Percentiles rank a stretch among this genome's conserved stretches.
Conservation (phyloP, 192 early-diverging fungal species). For the Coemansia asiatica region DNA sequence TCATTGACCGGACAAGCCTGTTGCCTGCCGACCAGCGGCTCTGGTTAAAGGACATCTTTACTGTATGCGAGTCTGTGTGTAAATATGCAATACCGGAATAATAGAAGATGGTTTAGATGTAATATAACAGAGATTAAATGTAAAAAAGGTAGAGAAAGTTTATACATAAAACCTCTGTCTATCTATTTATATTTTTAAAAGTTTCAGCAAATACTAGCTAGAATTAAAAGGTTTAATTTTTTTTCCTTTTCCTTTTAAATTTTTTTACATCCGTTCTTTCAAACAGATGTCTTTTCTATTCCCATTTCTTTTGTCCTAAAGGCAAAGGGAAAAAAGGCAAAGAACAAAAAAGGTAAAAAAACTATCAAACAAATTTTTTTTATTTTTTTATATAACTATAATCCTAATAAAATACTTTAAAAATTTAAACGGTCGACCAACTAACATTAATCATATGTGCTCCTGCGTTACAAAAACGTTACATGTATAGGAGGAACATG, state of each 20-base stretch:
- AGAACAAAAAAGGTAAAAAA: background rate
- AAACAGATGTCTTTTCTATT: background rate
- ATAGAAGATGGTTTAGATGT: background rate
- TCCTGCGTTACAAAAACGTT: no score
- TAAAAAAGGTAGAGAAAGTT: constrained; percentile 3
- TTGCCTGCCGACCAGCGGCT: background rate
- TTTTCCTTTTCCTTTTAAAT: background rate
- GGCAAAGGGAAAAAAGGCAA: background rate
- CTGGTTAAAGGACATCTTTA: background rate
- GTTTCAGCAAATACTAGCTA: background rate
- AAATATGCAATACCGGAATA: background rate
- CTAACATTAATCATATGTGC: no score
- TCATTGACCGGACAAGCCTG: constrained; percentile 23
- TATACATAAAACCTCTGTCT: background rate
- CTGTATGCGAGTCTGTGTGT: background rate
- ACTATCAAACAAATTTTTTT: background rate
- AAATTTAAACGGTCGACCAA: no score
- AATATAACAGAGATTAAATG: constrained; percentile 9
- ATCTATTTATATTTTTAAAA: background rate
- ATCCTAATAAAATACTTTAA: no score
- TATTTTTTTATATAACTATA: no score
- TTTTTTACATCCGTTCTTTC: background rate
- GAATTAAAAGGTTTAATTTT: background rate
- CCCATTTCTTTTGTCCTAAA: background rate
- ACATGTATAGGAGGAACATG: no score